These are phyloP conservation scores for Sedum album DNA, from an alignment of 164 flowering plant species.

Conservation along the genomic window DNA sequence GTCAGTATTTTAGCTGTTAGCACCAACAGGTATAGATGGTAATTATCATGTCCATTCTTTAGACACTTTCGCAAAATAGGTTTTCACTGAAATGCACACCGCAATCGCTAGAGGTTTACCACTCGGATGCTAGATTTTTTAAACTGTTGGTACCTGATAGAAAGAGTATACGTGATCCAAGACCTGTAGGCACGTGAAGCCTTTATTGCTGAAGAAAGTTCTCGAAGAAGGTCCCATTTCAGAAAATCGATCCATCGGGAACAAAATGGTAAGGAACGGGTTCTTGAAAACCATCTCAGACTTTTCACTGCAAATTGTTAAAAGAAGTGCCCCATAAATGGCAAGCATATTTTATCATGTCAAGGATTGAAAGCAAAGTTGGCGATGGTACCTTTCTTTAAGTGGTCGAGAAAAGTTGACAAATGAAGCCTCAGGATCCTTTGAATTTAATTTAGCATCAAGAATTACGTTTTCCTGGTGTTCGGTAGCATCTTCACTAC, in stretches of 20 bases:
- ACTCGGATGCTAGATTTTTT: background rate
- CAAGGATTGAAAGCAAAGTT: background rate
- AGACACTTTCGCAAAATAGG: background rate
- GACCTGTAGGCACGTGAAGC: conserved; percentile 72
- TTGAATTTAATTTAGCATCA: conserved; percentile 22
- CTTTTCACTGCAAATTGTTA: conserved; percentile 55
- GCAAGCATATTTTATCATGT: background rate
- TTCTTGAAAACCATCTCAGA: conserved; percentile 58
- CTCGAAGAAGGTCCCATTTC: conserved; percentile 95
- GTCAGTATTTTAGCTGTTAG: background rate
- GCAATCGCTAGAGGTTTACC: background rate
- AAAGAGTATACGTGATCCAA: conserved; percentile 67
- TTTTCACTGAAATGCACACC: background rate
- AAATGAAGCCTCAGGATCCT: conserved; percentile 57
- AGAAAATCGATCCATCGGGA: conserved; percentile 77
- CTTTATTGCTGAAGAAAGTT: conserved; percentile 69
- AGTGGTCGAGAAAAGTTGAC: conserved; percentile 60
- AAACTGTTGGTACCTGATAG: conserved; percentile 60
- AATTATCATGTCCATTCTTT: background rate
- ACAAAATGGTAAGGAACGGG: conserved; percentile 74
- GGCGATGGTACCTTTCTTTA: conserved; percentile 52
- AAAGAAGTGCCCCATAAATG: background rate
- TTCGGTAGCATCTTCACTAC: conserved; percentile 36
- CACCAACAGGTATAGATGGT: background rate
- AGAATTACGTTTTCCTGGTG: conserved; percentile 29